phyloP scores from a whole-genome alignment of 2,329 filamentous ascomycete genomes.

The Blastomyces percursus region DNA sequence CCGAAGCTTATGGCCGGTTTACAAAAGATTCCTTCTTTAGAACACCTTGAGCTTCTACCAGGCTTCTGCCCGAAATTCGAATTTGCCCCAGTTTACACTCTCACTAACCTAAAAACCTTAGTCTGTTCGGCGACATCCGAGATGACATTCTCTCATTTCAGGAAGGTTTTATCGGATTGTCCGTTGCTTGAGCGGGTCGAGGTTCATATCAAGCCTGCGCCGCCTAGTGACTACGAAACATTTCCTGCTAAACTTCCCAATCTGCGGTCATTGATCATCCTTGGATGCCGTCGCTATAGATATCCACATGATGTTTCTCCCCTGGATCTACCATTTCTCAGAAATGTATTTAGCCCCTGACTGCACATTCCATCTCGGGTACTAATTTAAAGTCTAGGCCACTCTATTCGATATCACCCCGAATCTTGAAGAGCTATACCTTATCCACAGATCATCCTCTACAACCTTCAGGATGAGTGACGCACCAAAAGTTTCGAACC shows the following conservation, averaged over 20 bases:
- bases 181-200: constrained; percentile 13
- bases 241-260: constrained; percentile 4
- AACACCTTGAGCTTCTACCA: constrained; percentile 22
- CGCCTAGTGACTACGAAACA: neutral
- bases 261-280: constrained; percentile 4
- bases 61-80: constrained; percentile 12
- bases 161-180: constrained; percentile 12
- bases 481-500: neutral
- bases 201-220: constrained; percentile 6
- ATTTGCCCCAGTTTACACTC: constrained; percentile 5
- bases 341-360: constrained; percentile 2
- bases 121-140: constrained; percentile 7
- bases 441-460: constrained; percentile 11
- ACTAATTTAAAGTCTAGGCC: constrained; percentile 9
- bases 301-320: neutral
- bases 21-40: constrained; percentile 22
- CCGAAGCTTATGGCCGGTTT: constrained; percentile 16
- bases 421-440: constrained; percentile 25
- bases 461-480: neutral
- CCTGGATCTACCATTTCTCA: neutral
- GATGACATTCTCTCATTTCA: constrained; percentile 8
- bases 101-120: constrained; percentile 14
- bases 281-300: neutral
- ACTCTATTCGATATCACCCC: constrained; percentile 15
- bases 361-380: neutral